phyloP scores from a whole-genome alignment of 306 rosid genomes.

The Ceratonia siliqua region DNA sequence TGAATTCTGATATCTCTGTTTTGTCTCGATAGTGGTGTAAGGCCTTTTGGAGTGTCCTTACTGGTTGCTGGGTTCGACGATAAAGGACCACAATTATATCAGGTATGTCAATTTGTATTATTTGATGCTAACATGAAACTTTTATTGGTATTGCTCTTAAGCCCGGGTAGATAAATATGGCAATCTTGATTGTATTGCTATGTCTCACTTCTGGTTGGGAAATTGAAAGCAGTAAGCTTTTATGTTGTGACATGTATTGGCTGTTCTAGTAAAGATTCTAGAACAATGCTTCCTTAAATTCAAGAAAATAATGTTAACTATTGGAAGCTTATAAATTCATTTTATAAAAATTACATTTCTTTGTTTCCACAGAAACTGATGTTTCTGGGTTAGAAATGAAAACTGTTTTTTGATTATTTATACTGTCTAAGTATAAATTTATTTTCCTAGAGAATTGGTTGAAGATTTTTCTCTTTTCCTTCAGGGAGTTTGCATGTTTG shows the following conservation, averaged over 20 bases:
- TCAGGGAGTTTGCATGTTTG: neutral
- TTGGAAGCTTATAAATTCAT: neutral
- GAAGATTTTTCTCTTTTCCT: neutral
- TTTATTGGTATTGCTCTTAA: slow-evolving; percentile 5
- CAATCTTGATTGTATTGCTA: neutral
- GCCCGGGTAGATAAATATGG: neutral
- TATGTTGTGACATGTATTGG: neutral
- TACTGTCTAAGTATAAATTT: neutral
- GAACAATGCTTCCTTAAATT: neutral
- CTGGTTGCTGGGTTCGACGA: slow-evolving; percentile 93
- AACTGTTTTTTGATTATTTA: neutral
- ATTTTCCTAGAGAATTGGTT: neutral
- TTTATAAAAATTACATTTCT: neutral
- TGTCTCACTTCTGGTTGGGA: neutral
- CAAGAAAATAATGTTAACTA: neutral
- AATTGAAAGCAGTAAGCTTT: neutral
- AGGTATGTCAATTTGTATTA: slow-evolving; percentile 49
- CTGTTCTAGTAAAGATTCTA: neutral
- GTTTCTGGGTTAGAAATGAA: neutral
- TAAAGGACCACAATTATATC: slow-evolving; percentile 89
- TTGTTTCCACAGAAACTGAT: neutral
- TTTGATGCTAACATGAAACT: neutral
- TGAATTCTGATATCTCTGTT: slow-evolving; percentile 29
- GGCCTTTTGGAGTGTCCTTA: slow-evolving; percentile 97
- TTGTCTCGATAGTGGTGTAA: slow-evolving; percentile 69